Percentiles rank a stretch among this genome's conserved stretches.
phyloP scores from a whole-genome alignment of 2,329 filamentous ascomycete genomes.

The Fusarium proliferatum region DNA sequence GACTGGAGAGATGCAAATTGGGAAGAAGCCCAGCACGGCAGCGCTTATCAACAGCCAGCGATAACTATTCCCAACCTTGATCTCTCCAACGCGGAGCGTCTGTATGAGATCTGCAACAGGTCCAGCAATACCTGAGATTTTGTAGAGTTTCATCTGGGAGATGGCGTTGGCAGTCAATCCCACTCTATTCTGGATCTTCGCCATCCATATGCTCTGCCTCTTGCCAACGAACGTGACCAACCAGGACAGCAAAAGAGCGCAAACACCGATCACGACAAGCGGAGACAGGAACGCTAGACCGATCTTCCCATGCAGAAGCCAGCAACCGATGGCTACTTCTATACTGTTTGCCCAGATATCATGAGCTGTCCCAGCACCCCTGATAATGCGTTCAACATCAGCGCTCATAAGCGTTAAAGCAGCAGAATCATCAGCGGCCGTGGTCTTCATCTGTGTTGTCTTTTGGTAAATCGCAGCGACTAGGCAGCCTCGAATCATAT shows the following conservation, averaged over 20 bases:
- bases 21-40: constrained; percentile 47
- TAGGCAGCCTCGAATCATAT: constrained; percentile 50
- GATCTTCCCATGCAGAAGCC: constrained; percentile 58
- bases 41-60: constrained; percentile 42
- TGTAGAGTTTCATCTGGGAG: constrained; percentile 49
- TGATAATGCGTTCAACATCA: constrained; percentile 57
- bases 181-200: constrained; percentile 49
- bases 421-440: constrained; percentile 51
- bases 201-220: constrained; percentile 52
- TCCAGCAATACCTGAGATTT: constrained; percentile 46
- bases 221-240: constrained; percentile 27
- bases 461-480: constrained; percentile 50
- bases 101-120: constrained; percentile 47
- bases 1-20: constrained; percentile 50
- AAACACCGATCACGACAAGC: constrained; percentile 54
- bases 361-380: constrained; percentile 51
- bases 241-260: constrained; percentile 30
- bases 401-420: constrained; percentile 61
- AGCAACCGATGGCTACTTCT: constrained; percentile 58
- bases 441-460: constrained; percentile 47
- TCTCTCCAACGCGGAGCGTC: constrained; percentile 45
- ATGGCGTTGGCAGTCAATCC: constrained; percentile 48
- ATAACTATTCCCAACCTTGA: constrained; percentile 44
- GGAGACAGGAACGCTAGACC: constrained; percentile 61
- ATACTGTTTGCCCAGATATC: constrained; percentile 55